A percentile compares a stretch with the other conserved stretches of the same genome.
Evolutionary conservation across 2,329 filamentous ascomycete genomes (phyloP).

Genomic region (Phoma herbarum): DNA sequence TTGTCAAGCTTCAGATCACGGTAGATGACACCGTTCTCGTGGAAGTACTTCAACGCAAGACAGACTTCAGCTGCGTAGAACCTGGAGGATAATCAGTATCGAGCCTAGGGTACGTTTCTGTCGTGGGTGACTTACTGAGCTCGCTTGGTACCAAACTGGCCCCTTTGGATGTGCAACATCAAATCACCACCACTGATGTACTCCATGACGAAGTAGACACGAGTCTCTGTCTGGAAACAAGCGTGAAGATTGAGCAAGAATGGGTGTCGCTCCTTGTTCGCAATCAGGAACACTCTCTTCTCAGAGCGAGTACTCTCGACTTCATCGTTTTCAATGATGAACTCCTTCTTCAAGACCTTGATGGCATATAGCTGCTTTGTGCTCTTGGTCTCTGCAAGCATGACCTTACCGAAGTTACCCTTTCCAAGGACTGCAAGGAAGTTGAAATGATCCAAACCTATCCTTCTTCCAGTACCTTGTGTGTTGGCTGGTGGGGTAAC

Average conservation of each 20-base stretch:
- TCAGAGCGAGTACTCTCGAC: constrained; percentile 97
- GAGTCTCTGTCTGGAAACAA: constrained; percentile 98
- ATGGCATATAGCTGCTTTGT: constrained; percentile 94
- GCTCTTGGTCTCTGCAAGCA: constrained; percentile 96
- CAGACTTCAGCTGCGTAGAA: constrained; percentile 99
- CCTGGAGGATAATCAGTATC: constrained; percentile 55
- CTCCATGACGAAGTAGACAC: constrained; percentile 99
- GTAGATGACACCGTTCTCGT: constrained; percentile 99
- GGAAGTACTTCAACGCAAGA: constrained; percentile 97
- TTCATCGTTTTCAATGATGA: constrained; percentile 99
- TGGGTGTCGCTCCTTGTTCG: constrained; percentile 95
- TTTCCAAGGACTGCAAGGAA: constrained; percentile 98
- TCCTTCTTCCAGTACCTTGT: constrained; percentile 79
- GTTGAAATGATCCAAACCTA: constrained; percentile 98
- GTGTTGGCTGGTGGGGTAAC: constrained; percentile 72
- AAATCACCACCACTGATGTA: constrained; percentile 98
- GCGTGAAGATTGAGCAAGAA: constrained; percentile 95
- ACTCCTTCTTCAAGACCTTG: constrained; percentile 99
- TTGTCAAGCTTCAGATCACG: constrained; percentile 83
- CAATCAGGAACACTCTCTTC: constrained; percentile 95
- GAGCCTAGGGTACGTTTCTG: too few relatives aligned
- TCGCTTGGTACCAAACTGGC: constrained; percentile 93
- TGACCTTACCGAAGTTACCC: constrained; percentile 99
- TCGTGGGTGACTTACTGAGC: constrained; percentile 75
- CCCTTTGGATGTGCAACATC: constrained; percentile 98